These are phyloP conservation scores for Nakazawaea sp. DNA, from an alignment of 805 yeast genomes.

Conservation along the genomic window DNA sequence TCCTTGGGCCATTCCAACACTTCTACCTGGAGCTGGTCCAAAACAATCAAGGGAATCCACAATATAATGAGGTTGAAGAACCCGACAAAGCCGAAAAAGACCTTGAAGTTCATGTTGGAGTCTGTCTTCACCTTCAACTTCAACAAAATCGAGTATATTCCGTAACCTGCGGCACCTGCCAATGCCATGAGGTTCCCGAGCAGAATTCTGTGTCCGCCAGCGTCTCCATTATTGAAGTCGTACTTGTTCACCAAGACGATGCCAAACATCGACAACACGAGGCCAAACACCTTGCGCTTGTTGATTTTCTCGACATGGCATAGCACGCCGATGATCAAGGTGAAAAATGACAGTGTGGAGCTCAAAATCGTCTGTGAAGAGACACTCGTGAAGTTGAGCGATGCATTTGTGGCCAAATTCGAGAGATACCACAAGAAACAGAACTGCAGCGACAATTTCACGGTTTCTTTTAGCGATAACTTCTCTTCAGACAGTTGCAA, in stretches of 20 bases:
- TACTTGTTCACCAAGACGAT: slow-evolving; percentile 71
- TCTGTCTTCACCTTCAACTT: slow-evolving; percentile 72
- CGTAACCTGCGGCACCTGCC: slow-evolving; percentile 83
- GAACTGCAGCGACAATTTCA: slow-evolving; percentile 70
- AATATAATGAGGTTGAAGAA: slow-evolving; percentile 63
- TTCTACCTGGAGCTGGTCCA: slow-evolving; percentile 63
- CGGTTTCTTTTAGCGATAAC: slow-evolving; percentile 55
- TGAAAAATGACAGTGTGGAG: slow-evolving; percentile 90
- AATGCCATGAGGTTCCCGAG: slow-evolving; percentile 79
- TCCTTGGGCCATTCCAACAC: slow-evolving; percentile 63
- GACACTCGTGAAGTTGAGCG: slow-evolving; percentile 83
- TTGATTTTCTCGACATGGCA: slow-evolving; percentile 67
- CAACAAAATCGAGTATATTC: slow-evolving; percentile 80
- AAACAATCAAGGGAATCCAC: slow-evolving; percentile 75
- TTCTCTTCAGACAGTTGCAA: slow-evolving; percentile 5
- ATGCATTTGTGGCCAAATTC: slow-evolving; percentile 82
- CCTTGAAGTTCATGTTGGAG: slow-evolving; percentile 69
- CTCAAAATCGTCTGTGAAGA: slow-evolving; percentile 91
- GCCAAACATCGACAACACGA: slow-evolving; percentile 68
- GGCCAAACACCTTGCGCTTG: slow-evolving; percentile 57
- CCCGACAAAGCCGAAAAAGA: slow-evolving; percentile 95
- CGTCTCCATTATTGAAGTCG: slow-evolving; percentile 36
- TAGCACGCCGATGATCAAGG: slow-evolving; percentile 72
- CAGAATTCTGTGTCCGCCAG: slow-evolving; percentile 21
- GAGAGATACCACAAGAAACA: slow-evolving; percentile 87